A percentile compares a stretch with the other conserved stretches of the same genome.
phyloP scores from a whole-genome alignment of 140 eudicot species.

The Oenanthe javanica region DNA sequence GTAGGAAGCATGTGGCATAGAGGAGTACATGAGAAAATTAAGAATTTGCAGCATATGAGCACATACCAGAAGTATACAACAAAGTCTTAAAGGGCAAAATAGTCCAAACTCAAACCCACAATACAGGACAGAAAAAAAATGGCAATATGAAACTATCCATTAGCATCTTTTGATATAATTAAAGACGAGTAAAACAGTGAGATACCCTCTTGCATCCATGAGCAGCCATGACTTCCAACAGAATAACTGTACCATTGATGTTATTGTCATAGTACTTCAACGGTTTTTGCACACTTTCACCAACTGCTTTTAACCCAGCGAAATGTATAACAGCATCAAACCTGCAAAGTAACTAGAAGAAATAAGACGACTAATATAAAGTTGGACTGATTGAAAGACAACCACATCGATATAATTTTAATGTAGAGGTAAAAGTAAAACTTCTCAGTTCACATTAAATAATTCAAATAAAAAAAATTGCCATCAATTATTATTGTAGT shows the following conservation, averaged over 20 bases:
- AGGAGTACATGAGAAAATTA: not conserved
- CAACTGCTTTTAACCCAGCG: slow-evolving; percentile 95
- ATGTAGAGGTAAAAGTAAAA: not conserved
- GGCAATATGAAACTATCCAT: not conserved
- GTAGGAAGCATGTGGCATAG: not conserved
- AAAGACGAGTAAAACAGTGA: not conserved
- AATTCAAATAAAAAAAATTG: not conserved
- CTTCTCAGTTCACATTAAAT: not conserved
- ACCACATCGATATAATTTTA: too few species aligned
- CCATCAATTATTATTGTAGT: not conserved
- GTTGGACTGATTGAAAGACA: not conserved
- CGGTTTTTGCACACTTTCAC: slow-evolving; percentile 94
- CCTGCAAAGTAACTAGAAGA: slow-evolving; percentile 28
- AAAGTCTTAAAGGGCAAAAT: not conserved
- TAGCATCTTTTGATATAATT: not conserved
- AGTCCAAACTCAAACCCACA: not conserved
- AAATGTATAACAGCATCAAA: slow-evolving; percentile 94
- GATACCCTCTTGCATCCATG: slow-evolving; percentile 83
- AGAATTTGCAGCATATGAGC: not conserved
- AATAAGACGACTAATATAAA: not conserved
- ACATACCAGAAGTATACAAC: not conserved
- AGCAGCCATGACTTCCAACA: slow-evolving; percentile 89
- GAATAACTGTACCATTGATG: slow-evolving; percentile 69
- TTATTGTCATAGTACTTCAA: slow-evolving; percentile 70
- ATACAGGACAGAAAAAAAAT: not conserved